phyloP scores from a whole-genome alignment of 768 basidiomycete species.

The Lactarius akahatsu region DNA sequence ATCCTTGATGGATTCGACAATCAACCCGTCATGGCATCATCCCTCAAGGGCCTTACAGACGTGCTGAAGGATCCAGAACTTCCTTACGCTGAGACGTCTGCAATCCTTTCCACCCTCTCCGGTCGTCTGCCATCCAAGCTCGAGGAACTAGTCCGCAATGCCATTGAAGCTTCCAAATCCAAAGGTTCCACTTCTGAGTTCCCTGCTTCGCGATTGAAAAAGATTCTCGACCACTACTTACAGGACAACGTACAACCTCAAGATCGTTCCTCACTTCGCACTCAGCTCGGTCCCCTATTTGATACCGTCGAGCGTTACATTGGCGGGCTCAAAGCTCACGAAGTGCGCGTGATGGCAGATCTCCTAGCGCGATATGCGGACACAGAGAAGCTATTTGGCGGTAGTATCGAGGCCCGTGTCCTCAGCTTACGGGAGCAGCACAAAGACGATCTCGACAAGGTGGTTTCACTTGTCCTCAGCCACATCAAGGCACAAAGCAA shows the following conservation, averaged over 20 bases:
- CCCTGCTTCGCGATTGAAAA: conserved; percentile 83
- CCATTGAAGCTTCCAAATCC: conserved; percentile 71
- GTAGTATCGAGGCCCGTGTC: conserved; percentile 90
- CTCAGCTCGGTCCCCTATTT: conserved; percentile 65
- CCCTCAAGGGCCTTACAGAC: conserved; percentile 82
- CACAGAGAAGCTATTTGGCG: conserved; percentile 91
- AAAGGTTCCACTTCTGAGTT: conserved; percentile 82
- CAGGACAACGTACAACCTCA: conserved; percentile 77
- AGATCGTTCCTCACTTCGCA: conserved; percentile 78
- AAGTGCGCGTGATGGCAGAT: conserved; percentile 71
- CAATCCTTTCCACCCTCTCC: conserved; percentile 83
- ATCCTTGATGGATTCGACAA: conserved; percentile 98
- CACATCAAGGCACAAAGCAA: conserved; percentile 96
- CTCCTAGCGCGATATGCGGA: conserved; percentile 77
- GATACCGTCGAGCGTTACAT: conserved; percentile 78
- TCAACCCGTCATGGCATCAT: conserved; percentile 82
- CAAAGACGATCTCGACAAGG: conserved; percentile 90
- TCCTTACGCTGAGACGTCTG: conserved; percentile 80
- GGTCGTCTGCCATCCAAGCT: conserved; percentile 92
- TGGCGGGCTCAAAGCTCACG: conserved; percentile 83
- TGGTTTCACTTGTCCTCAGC: conserved; percentile 82
- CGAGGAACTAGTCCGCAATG: conserved; percentile 78
- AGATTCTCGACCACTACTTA: conserved; percentile 80
- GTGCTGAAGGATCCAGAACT: conserved; percentile 83
- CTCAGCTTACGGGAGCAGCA: conserved; percentile 86